A percentile compares a stretch with the other conserved stretches of the same genome.
These are phyloP conservation scores for Monocercomonoides exilis DNA, from an alignment of 78 protist genomes.

Conservation along the genomic window DNA sequence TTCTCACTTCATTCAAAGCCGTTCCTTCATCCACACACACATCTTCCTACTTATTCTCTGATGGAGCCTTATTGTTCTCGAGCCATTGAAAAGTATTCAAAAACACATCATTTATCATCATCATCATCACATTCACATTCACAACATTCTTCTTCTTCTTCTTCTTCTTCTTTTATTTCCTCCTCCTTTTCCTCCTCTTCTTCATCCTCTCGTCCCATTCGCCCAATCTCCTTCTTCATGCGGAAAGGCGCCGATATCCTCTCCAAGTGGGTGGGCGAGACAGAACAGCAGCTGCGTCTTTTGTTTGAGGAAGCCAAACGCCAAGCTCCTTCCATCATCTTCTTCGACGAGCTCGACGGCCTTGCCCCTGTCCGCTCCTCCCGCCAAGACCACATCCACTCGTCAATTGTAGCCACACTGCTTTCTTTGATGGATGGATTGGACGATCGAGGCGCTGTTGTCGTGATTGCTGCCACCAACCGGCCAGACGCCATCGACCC, in stretches of 20 bases:
- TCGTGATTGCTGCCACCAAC: constrained; percentile 94
- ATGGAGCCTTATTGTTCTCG: no score
- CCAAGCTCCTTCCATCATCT: constrained; percentile 74
- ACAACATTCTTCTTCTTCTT: neutral
- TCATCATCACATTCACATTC: neutral
- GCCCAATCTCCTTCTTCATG: constrained; percentile 75
- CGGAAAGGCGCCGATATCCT: constrained; percentile 81
- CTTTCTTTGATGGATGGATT: constrained; percentile 89
- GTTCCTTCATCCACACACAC: neutral
- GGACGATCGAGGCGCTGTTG: constrained; percentile 35
- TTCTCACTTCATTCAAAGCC: no score
- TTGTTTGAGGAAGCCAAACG: constrained; percentile 70
- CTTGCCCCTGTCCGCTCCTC: constrained; percentile 62
- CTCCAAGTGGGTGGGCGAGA: constrained; percentile 87
- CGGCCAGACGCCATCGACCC: constrained; percentile 85
- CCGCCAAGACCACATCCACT: constrained; percentile 70
- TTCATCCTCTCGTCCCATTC: no score
- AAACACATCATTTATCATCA: neutral
- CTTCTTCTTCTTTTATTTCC: neutral
- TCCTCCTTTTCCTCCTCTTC: no score
- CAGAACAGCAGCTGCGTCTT: constrained; percentile 72
- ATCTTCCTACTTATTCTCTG: no score
- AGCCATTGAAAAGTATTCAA: no score
- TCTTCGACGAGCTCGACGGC: constrained; percentile 90
- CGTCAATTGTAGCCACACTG: constrained; percentile 69